Base-by-base conservation (phyloP, 257 asterid genomes). In the Jaltomata sinuosa region DNA sequence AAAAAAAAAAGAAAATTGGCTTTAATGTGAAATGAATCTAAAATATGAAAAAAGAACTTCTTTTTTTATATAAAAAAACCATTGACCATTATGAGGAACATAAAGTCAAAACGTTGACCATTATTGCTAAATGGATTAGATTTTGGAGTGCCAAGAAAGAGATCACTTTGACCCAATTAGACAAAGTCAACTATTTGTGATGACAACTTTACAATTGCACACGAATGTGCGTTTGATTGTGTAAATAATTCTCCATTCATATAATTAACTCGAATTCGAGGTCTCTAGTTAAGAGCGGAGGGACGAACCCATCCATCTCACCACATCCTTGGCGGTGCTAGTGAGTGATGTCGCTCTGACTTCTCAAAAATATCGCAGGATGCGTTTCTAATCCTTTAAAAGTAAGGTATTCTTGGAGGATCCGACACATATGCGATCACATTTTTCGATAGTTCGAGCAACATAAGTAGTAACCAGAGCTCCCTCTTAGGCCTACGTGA, bases 381-480 rank as follows among this genome's bases (percentile, higher is more conserved):
- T 12, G 14, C 2, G 2, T 27, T 59, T 62, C 0, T 0, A 25
- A 62, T 61, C 0, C 2, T 61, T 0, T 0, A 22, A 0, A 59
- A 59, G 0, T 0, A n/a, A 55, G 0, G 0, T 55, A 55, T n/a
- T 1, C 8, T 55, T 8, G 1, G 0, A 8, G 22, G 5, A 18
- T 53, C 0, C 1, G 0, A 19, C 0, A 54, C 21, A 1, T 0
- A 8, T 54, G 5, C 0, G 29, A 16, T 5, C 16, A 54, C 3
- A 19, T 54, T 59, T 25, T 59, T 25, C 11, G 3, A 11, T 18
- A 11, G 3, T 25, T 11, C 0, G 1, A 11, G 4, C 14, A 59
- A 11, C 4, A 59, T 59, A 59, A 11, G 0, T 59, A 59, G 8
- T 59, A 11, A 59, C 25, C 3, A 59, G 6, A 59, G 3, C 0